phyloP scores from a whole-genome alignment of 305 asterid species.

The Fraxinus xanthoxyloides region DNA sequence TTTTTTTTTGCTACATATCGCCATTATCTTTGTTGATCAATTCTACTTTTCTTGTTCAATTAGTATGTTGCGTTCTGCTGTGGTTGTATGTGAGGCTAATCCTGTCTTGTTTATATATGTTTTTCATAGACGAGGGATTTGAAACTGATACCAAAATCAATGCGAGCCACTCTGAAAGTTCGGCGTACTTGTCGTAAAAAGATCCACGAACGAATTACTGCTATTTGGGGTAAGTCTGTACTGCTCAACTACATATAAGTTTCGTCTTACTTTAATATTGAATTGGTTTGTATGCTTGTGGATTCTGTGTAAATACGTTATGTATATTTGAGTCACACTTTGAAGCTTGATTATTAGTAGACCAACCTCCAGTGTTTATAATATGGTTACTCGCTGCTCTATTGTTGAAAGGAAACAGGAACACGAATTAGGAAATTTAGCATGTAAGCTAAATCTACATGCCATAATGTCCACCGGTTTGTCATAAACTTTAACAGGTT shows the following conservation, averaged over 20 bases:
- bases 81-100: slow-evolving; percentile 9
- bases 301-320: background rate
- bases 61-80: background rate
- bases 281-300: background rate
- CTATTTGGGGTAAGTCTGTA: slow-evolving; percentile 56
- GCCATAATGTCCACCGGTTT: background rate
- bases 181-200: slow-evolving; percentile 71
- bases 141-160: slow-evolving; percentile 63
- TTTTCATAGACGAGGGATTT: slow-evolving; percentile 72
- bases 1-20: background rate
- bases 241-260: background rate
- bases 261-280: background rate
- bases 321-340: slow-evolving; percentile 2
- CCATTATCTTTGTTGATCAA: background rate
- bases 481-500: background rate
- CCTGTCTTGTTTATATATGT: background rate
- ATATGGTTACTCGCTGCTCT: background rate
- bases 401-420: background rate
- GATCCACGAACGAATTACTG: slow-evolving; percentile 79
- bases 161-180: slow-evolving; percentile 50
- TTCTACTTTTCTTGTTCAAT: background rate
- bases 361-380: background rate
- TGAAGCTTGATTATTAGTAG: background rate
- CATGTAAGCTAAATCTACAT: background rate
- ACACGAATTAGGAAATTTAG: background rate